Conservation (phyloP, 2,329 filamentous ascomycete genomes). For the Exserohilum rostratum region DNA sequence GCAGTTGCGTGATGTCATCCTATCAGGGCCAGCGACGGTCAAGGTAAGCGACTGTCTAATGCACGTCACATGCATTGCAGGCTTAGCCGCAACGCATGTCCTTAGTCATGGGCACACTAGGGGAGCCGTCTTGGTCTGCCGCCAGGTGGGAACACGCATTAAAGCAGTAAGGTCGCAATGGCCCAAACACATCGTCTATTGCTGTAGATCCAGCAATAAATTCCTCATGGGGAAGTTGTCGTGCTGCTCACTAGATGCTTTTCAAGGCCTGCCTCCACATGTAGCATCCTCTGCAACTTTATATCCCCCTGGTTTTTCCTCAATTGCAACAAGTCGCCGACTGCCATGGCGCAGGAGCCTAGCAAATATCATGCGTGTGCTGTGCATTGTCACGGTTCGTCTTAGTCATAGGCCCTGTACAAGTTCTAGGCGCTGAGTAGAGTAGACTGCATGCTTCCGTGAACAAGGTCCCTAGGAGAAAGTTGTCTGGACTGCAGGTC, state of each 20-base stretch:
- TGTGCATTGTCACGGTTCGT: not conserved
- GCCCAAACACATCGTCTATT: no score
- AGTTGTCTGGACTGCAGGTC: not conserved
- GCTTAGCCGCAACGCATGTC: conserved; percentile 15
- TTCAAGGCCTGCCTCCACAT: not conserved
- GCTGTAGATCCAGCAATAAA: no score
- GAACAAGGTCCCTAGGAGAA: not conserved
- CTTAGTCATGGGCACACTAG: conserved; percentile 6
- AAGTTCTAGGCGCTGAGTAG: not conserved
- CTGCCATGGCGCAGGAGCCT: not conserved
- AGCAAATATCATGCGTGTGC: not conserved
- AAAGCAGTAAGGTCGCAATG: not conserved
- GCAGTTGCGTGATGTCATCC: conserved; percentile 5
- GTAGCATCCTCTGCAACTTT: not conserved
- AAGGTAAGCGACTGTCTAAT: conserved; percentile 12
- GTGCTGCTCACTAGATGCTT: not conserved
- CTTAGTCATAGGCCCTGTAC: not conserved
- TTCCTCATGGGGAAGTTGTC: not conserved
- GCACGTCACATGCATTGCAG: conserved; percentile 22
- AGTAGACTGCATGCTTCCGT: not conserved
- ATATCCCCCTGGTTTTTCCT: not conserved
- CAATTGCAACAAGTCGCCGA: conserved; percentile 2
- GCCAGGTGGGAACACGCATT: conserved; percentile 1
- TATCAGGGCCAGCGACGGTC: conserved; percentile 1
- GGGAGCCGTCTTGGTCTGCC: not conserved